Evolutionary conservation across 768 basidiomycete genomes (phyloP), one percentile per base, ranked within the genome.

Genomic region (Mycena venus): DNA sequence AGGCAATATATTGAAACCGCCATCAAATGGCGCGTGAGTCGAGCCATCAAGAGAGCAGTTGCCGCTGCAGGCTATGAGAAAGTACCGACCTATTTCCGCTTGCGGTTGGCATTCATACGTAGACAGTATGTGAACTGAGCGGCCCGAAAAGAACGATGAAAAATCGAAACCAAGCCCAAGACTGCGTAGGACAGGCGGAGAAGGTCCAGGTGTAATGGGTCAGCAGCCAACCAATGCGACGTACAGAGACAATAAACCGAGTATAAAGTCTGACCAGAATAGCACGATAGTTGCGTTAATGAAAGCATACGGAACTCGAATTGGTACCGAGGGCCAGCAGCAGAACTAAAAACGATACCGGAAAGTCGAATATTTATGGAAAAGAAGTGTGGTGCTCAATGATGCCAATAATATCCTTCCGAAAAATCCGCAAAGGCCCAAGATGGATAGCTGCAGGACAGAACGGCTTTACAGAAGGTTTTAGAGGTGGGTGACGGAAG

Each of bases 51-150:
- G 51, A 63, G 38, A 60, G 38, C 51, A 17, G 29, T 55, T 65
- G 59, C 58, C 47, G 44, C 29, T 21, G 32, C 23, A 27, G 47
- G 19, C 21, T 17, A 65, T 70, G 73, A 74, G 63, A 61, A 70
- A 74, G 64, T 70, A 2, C 73, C 73, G 73, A 74, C 73, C 73
- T 53, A 74, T 66, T 70, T 67, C 73, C 72, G 72, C 61, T 63
- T 64, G 15, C 29, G 55, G 69, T 29, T 9, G 17, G 7, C 14
- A 23, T 25, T 42, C 51, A 59, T 27, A 32, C 38, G 3, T 8
- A 25, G 31, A 17, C 25, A 10, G 53, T 64, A 32, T 38, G 21
- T 14, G 27, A 11, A 7, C 0, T 23, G 12, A 32, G 17, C n/a
- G 23, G 12, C 23, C n/a, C n/a, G 44, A 31, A 25, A 38, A 17